Base-by-base conservation (phyloP, 2,329 filamentous ascomycete species). In the Pseudogymnoascus sp. region DNA sequence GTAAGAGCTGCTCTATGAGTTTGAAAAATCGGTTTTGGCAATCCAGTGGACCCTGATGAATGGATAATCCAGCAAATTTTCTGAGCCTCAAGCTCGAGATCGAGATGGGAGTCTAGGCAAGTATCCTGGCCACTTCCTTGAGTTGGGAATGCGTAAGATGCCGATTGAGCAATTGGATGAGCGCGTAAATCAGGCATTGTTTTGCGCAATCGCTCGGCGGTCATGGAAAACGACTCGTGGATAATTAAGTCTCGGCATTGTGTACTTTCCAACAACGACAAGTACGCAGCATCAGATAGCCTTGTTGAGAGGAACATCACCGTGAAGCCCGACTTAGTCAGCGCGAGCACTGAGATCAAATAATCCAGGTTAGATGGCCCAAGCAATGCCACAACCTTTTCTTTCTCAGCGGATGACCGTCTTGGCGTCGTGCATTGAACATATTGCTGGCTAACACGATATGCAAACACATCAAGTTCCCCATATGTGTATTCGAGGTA, bases 1-100 rank as follows among this genome's bases (percentile, higher is more conserved):
- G 69, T 66, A 11, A 71, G 59, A 35, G 61, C 64, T 26, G 68
- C 65, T 11, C 53, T 67, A 61, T 84, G 79, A 2, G 78, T 81
- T 46, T 81, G 77, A 63, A 77, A 81, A 59, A 84, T 82, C 0
- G 81, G 82, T 61, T 88, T 88, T 0, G 85, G 85, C 0, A 87
- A 75, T 0, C 85, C 84, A 0, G 86, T 80, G 0, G 81, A 84
- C 6, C 85, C 84, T 26, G 68, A 67, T 24, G 69, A 11, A 31
- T 71, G 68, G 4, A 74, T 74, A n/a, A 75, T 74, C 64, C 64
- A 69, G 22, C 63, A 64, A 12, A 66, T 64, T 46, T 68, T 69
- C 8, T 41, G 43, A 2, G 67, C 64, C 66, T 71, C 71, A 1
- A 69, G 46, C 4, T 66, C 65, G 3, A 64, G 64, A 24, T 74